phyloP scores from a whole-genome alignment of 495 filamentous ascomycete species.

The Symbiotaphrina buchneri region DNA sequence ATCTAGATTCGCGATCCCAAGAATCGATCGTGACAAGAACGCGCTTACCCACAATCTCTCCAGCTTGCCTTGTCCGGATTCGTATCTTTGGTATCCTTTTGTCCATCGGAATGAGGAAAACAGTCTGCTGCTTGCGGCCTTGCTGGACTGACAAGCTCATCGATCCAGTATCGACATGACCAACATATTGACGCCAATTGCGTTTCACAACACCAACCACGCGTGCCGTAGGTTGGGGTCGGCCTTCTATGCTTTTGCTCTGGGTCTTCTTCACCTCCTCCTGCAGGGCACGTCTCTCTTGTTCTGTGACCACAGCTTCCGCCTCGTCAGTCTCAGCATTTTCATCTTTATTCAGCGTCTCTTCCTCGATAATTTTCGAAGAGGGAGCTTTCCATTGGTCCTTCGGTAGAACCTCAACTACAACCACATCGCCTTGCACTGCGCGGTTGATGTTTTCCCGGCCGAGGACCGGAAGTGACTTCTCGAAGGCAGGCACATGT shows the following conservation, averaged over 20 bases:
- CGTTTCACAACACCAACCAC: slow-evolving; percentile 85
- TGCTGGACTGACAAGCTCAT: slow-evolving; percentile 45
- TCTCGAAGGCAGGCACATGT: slow-evolving; percentile 74
- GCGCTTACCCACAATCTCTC: slow-evolving; percentile 69
- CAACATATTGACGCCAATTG: slow-evolving; percentile 96
- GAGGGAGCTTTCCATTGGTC: slow-evolving; percentile 94
- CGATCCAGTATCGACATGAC: slow-evolving; percentile 75
- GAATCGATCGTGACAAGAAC: slow-evolving; percentile 90
- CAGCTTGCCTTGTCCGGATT: slow-evolving; percentile 72
- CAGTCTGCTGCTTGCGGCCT: slow-evolving; percentile 65
- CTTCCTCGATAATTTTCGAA: slow-evolving; percentile 87
- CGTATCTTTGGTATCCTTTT: slow-evolving; percentile 92
- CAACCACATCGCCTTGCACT: slow-evolving; percentile 75
- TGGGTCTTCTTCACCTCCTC: slow-evolving; percentile 80
- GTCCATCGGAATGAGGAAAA: slow-evolving; percentile 94
- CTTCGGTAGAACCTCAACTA: slow-evolving; percentile 76
- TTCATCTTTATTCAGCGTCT: slow-evolving; percentile 77
- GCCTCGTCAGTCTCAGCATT: slow-evolving; percentile 64
- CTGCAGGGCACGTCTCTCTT: slow-evolving; percentile 63
- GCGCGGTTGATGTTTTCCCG: slow-evolving; percentile 90
- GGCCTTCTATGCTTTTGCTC: slow-evolving; percentile 51
- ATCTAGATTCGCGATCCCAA: slow-evolving; percentile 82
- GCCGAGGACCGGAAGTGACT: slow-evolving; percentile 69
- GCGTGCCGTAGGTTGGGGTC: slow-evolving; percentile 72
- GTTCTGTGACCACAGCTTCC: slow-evolving; percentile 58